phyloP scores from a whole-genome alignment of 805 yeast species.

The Blastobotrys peoriensis region DNA sequence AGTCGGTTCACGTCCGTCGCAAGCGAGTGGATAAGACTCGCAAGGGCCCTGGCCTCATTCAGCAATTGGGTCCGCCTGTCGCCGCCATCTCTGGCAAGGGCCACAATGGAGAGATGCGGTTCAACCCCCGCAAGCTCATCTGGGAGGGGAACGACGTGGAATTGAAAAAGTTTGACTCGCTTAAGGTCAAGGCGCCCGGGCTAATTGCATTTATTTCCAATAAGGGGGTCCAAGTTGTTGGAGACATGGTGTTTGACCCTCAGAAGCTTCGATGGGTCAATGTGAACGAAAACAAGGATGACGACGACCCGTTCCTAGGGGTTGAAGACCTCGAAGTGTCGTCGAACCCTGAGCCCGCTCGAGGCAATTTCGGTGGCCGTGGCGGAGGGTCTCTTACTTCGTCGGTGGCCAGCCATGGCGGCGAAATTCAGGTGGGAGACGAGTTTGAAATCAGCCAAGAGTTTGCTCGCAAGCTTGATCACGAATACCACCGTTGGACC shows the following conservation, averaged over 20 bases:
- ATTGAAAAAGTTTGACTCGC: conserved; percentile 42
- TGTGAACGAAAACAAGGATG: conserved; percentile 31
- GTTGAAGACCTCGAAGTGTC: conserved; percentile 40
- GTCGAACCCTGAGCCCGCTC: neutral
- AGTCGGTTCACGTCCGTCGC: conserved; percentile 1
- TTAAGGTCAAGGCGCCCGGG: conserved; percentile 26
- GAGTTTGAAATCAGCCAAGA: conserved; percentile 29
- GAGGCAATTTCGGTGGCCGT: conserved; percentile 1
- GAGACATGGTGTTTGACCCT: conserved; percentile 56
- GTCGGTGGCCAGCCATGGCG: conserved; percentile 7
- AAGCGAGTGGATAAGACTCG: conserved; percentile 4
- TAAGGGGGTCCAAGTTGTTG: conserved; percentile 39
- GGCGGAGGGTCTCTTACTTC: conserved; percentile 4
- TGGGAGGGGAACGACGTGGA: conserved; percentile 70
- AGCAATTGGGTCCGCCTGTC: conserved; percentile 19
- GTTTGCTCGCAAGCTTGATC: conserved; percentile 22
- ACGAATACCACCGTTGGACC: conserved; percentile 32
- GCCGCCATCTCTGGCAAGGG: conserved; percentile 16
- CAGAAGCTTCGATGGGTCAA: conserved; percentile 56
- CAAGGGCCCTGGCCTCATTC: conserved; percentile 17
- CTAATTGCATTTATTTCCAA: conserved; percentile 31
- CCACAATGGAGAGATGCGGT: conserved; percentile 41
- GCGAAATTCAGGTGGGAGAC: conserved; percentile 27
- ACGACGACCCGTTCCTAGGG: conserved; percentile 41
- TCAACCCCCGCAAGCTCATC: conserved; percentile 42